Conservation (phyloP, 106 monocot species). For the Gastrodia elata region DNA sequence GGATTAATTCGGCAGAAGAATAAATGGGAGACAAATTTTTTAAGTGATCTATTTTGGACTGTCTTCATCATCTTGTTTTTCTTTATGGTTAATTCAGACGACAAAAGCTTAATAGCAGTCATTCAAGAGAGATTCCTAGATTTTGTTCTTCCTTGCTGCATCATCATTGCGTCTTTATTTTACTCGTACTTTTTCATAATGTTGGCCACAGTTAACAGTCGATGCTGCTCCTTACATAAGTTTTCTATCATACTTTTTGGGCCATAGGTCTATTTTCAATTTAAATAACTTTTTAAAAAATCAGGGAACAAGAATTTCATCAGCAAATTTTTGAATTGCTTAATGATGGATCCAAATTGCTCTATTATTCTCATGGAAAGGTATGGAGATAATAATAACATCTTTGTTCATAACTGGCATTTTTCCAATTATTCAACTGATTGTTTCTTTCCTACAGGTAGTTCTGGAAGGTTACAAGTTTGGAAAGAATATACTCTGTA, state of each 20-base stretch:
- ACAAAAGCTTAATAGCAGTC: background rate
- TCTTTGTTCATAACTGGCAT: background rate
- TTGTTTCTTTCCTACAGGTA: background rate
- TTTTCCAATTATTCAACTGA: background rate
- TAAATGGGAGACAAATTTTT: background rate
- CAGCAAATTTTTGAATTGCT: background rate
- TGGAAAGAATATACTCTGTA: constrained; percentile 5
- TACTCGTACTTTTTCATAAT: no score
- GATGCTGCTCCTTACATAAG: no score
- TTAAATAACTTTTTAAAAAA: background rate
- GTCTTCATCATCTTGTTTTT: no score
- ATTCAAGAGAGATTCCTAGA: background rate
- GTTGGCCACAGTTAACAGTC: no score
- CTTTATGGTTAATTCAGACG: no score
- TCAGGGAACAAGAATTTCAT: constrained; percentile 4
- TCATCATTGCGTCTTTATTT: background rate
- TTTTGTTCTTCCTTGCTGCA: background rate
- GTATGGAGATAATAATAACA: background rate
- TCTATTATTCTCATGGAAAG: background rate
- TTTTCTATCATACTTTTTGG: no score
- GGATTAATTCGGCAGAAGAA: background rate
- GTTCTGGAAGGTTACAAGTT: constrained; percentile 1
- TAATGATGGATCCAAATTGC: constrained; percentile 4
- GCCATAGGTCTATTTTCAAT: background rate
- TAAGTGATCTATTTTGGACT: background rate